A percentile compares a stretch with the other conserved stretches of the same genome.
phyloP scores from a whole-genome alignment of 495 filamentous ascomycete genomes.

The Penicillium pancosmium region DNA sequence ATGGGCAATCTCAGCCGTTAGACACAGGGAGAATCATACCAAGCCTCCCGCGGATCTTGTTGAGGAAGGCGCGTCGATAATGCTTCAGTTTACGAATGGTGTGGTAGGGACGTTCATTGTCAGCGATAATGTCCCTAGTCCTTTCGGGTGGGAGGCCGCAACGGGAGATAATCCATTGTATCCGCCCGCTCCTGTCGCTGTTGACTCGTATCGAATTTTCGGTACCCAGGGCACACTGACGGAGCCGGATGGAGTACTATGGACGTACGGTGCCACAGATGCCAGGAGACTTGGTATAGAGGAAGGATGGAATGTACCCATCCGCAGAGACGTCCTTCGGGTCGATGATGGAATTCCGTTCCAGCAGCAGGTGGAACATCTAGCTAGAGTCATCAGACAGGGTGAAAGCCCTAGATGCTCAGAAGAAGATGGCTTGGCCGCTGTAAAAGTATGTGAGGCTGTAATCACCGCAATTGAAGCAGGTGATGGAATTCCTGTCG shows the following conservation, averaged over 20 bases:
- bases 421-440: conserved; percentile 15
- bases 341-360: conserved; percentile 9
- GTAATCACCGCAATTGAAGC: conserved; percentile 7
- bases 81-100: conserved; percentile 15
- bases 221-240: conserved; percentile 13
- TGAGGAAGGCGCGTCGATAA: conserved; percentile 16
- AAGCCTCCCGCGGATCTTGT: neutral
- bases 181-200: conserved; percentile 5
- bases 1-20: neutral
- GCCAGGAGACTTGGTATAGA: neutral
- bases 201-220: conserved; percentile 19
- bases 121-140: conserved; percentile 13
- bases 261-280: neutral
- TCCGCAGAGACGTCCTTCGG: neutral
- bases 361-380: conserved; percentile 14
- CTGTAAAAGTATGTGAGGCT: conserved; percentile 15
- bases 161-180: conserved; percentile 19
- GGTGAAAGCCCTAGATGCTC: conserved; percentile 9
- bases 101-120: conserved; percentile 16
- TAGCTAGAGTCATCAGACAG: conserved; percentile 9
- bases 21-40: neutral
- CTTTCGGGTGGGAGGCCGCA: conserved; percentile 20
- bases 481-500: conserved; percentile 10
- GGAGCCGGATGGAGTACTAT: neutral
- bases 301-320: neutral